Percentiles rank a stretch among this genome's conserved stretches.
Evolutionary conservation across 331 rosid genomes (phyloP).

Genomic region (Erythrophleum ivorense): DNA sequence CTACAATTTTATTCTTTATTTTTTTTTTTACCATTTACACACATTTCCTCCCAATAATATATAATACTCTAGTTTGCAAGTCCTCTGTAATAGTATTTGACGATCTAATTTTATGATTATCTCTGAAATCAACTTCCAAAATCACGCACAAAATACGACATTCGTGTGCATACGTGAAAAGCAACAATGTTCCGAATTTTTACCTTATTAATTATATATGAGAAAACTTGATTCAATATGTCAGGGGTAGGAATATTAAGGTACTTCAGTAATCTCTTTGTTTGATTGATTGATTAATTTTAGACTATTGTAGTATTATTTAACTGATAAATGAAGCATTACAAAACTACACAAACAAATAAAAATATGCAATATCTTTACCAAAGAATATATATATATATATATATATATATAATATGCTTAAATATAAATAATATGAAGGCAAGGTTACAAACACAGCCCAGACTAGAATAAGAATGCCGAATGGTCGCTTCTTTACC

Average conservation of each 20-base stretch:
- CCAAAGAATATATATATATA: background rate
- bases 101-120: background rate
- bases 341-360: background rate
- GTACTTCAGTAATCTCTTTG: background rate
- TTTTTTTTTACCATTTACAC: background rate
- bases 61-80: background rate
- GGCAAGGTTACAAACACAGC: background rate
- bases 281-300: background rate
- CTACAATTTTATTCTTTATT: background rate
- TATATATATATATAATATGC: background rate
- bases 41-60: background rate
- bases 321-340: background rate
- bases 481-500: background rate
- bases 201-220: too few relatives aligned
- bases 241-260: background rate
- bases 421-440: background rate
- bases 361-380: too few relatives aligned
- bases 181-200: background rate
- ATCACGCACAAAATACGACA: background rate
- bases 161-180: background rate
- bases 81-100: background rate
- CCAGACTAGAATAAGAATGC: background rate
- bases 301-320: background rate
- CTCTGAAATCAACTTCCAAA: background rate
- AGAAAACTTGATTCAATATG: background rate